These are phyloP conservation scores for Aleurites moluccanus DNA, from an alignment of 441 rosid species.

Conservation along the genomic window DNA sequence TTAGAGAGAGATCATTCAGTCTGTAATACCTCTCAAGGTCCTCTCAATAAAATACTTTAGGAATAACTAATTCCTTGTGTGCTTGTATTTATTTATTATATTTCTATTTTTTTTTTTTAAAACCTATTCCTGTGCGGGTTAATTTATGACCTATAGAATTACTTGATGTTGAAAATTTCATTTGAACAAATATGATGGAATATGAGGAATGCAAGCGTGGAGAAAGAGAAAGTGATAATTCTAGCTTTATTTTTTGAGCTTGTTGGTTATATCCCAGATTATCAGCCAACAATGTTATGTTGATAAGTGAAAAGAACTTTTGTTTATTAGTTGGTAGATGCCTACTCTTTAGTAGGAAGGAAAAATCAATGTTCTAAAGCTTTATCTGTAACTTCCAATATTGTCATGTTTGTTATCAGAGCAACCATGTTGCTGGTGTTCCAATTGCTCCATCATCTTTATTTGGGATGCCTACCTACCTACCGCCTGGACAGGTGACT, in stretches of 20 bases:
- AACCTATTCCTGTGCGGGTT: background rate
- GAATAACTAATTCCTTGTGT: too few species aligned
- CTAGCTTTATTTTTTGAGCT: background rate
- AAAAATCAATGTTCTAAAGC: background rate
- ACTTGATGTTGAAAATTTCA: background rate
- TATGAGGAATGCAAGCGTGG: background rate
- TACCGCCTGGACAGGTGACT: conserved; percentile 75
- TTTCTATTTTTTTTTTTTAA: too few species aligned
- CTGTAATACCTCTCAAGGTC: too few species aligned
- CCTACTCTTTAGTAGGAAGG: background rate
- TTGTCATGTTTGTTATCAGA: conserved; percentile 37
- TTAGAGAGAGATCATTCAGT: too few species aligned
- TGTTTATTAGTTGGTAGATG: background rate
- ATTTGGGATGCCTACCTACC: conserved; percentile 65
- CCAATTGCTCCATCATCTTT: conserved; percentile 60
- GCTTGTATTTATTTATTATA: too few species aligned
- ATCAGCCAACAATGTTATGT: background rate
- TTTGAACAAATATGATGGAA: too few species aligned
- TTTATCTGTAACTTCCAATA: conserved; percentile 1
- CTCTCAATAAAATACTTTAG: too few species aligned
- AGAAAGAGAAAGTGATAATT: background rate
- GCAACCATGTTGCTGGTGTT: conserved; percentile 51
- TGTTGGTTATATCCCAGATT: background rate
- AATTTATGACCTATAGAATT: background rate
- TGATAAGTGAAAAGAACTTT: background rate